Evolutionary conservation across 108 stramenopile genomes (phyloP).

Genomic region (Thalassiosira profunda): DNA sequence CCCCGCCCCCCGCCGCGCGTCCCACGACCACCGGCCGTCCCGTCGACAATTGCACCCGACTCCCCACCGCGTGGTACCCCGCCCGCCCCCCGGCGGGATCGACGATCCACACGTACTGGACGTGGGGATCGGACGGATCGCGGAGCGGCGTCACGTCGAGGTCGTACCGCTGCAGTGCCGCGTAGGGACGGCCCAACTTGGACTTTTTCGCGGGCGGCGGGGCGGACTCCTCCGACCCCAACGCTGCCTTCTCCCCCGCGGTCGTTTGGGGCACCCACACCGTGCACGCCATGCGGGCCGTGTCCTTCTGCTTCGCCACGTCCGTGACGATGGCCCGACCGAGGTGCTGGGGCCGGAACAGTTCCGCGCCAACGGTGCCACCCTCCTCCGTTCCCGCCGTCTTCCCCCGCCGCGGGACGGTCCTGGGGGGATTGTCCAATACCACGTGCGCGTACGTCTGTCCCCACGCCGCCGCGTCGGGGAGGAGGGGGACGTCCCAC

Average conservation of each 20-base stretch:
- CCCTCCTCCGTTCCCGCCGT: not conserved
- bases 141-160: slow-evolving; percentile 83
- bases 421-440: slow-evolving; percentile 77
- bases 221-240: slow-evolving; percentile 20
- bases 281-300: slow-evolving; percentile 83
- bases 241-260: slow-evolving; percentile 1
- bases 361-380: slow-evolving; percentile 21
- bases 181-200: slow-evolving; percentile 30
- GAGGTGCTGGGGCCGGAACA: too few species aligned
- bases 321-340: slow-evolving; percentile 72
- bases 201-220: slow-evolving; percentile 5
- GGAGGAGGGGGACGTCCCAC: slow-evolving; percentile 70
- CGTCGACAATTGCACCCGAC: slow-evolving; percentile 80
- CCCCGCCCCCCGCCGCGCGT: not conserved
- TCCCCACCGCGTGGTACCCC: slow-evolving; percentile 72
- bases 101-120: slow-evolving; percentile 72
- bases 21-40: slow-evolving; percentile 61
- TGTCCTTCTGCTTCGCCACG: slow-evolving; percentile 64
- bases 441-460: slow-evolving; percentile 83
- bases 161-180: slow-evolving; percentile 75
- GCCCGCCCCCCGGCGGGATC: slow-evolving; percentile 43
- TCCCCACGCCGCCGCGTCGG: slow-evolving; percentile 81
- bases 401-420: not conserved
- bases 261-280: slow-evolving; percentile 54
- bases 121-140: slow-evolving; percentile 75